Conservation (phyloP, 2,329 filamentous ascomycete genomes). For the Diaporthe sp. region DNA sequence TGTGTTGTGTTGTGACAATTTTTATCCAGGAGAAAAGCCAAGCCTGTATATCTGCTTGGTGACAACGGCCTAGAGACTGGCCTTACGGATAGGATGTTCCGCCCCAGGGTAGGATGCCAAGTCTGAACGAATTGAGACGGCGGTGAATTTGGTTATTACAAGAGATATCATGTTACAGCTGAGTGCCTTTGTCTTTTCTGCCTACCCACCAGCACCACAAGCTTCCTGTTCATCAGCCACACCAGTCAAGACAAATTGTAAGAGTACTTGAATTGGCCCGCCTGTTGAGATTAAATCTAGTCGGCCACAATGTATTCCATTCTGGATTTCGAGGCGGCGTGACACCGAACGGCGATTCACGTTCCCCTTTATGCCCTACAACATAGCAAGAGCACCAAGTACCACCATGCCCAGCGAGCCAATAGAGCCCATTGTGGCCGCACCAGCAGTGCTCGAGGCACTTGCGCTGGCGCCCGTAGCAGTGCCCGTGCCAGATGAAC, state of each 20-base stretch:
- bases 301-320: background rate
- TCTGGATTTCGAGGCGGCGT: background rate
- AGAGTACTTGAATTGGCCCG: background rate
- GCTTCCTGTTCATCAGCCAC: background rate
- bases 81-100: background rate
- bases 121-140: background rate
- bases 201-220: background rate
- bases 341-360: background rate
- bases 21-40: background rate
- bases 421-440: constrained; percentile 9
- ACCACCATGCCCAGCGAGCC: constrained; percentile 23
- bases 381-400: constrained; percentile 9
- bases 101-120: background rate
- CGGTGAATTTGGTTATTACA: background rate
- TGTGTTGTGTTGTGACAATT: background rate
- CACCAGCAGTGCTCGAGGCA: constrained; percentile 19
- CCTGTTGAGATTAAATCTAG: too few species aligned
- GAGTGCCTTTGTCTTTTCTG: background rate
- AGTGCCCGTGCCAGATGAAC: background rate
- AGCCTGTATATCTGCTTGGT: background rate
- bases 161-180: background rate
- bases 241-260: background rate
- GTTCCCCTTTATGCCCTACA: background rate
- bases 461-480: constrained; percentile 17
- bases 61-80: background rate